A percentile compares a stretch with the other conserved stretches of the same genome.
Evolutionary conservation across 2,329 filamentous ascomycete genomes (phyloP).

Genomic region (Penicillium sclerotigenum): DNA sequence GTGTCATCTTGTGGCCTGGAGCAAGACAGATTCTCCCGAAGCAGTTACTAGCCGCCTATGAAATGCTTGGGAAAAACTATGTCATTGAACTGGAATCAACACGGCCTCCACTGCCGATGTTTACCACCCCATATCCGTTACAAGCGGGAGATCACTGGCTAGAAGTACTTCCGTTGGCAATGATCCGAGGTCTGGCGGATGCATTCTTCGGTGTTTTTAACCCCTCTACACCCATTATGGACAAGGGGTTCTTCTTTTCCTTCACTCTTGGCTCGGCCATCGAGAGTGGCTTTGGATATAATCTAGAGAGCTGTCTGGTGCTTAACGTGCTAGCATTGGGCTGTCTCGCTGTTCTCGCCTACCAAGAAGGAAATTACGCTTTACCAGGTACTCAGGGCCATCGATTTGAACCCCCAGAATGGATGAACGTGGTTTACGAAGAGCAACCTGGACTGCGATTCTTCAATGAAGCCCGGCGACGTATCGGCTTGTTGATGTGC

Average conservation of each 20-base stretch:
- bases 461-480: constrained; percentile 54
- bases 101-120: constrained; percentile 44
- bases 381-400: constrained; percentile 37
- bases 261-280: constrained; percentile 50
- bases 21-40: constrained; percentile 44
- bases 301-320: constrained; percentile 52
- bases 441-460: constrained; percentile 50
- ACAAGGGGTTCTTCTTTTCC: constrained; percentile 52
- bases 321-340: constrained; percentile 53
- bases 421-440: constrained; percentile 38
- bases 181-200: constrained; percentile 52
- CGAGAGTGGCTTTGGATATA: constrained; percentile 51
- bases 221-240: constrained; percentile 52
- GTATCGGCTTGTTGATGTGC: constrained; percentile 52
- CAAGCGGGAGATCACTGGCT: constrained; percentile 44
- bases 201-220: constrained; percentile 56
- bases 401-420: constrained; percentile 39
- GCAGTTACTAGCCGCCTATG: constrained; percentile 39
- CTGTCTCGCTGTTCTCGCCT: constrained; percentile 49
- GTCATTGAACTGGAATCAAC: constrained; percentile 50
- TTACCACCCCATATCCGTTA: constrained; percentile 37
- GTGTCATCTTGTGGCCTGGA: constrained; percentile 50
- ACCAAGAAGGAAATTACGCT: constrained; percentile 50
- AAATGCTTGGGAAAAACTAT: constrained; percentile 47
- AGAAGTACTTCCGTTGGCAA: constrained; percentile 46